Base-by-base conservation (phyloP, 2,329 filamentous ascomycete species). In the Mariannaea sp. region DNA sequence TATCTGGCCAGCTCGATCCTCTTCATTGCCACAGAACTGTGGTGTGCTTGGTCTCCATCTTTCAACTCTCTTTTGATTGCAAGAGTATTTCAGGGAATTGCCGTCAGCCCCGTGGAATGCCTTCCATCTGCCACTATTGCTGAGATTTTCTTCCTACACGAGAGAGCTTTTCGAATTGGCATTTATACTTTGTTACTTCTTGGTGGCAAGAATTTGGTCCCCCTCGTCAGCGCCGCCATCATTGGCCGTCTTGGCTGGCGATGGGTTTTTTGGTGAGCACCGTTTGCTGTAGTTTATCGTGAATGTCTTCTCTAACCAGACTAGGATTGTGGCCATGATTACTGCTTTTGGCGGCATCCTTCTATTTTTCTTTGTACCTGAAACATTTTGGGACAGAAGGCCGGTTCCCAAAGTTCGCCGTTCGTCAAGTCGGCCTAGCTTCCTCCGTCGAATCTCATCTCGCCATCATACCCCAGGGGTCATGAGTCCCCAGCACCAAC, bases 141-240 rank as follows among this genome's bases (percentile, higher is more conserved):
- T 3, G 93, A 97, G 71, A 97, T 97, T 55, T 97, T 92, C 76
- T 97, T 96, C 68, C 78, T 97, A 16, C 93, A 97, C 65, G 93
- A 97, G 73, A 82, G 93, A 56, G 93, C 93, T 0, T 97, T 92
- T 69, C 87, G 93, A 4, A 85, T 97, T 38, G 94, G 94, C 8
- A 92, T 97, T 19, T 97, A 97, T 68, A 97, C 92, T 0, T 74
- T 97, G 16, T 77, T 97, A 5, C 79, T 97, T 10, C 81, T 97
- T 0, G 90, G 92, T 12, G 92, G 92, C 43, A 97, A 97, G 78
- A 97, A 97, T 63, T 70, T 97, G 58, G 80, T 96, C 4, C 93
- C 93, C 0, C 75, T 97, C 19, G 86, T 95, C 19, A 95, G 90
- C 69, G 93, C 93, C 7, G 90, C 80, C 17, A 85, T 97, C 55